These are phyloP conservation scores for Thermoascus crustaceus DNA, from an alignment of 2,329 filamentous ascomycete species.

Conservation along the genomic window DNA sequence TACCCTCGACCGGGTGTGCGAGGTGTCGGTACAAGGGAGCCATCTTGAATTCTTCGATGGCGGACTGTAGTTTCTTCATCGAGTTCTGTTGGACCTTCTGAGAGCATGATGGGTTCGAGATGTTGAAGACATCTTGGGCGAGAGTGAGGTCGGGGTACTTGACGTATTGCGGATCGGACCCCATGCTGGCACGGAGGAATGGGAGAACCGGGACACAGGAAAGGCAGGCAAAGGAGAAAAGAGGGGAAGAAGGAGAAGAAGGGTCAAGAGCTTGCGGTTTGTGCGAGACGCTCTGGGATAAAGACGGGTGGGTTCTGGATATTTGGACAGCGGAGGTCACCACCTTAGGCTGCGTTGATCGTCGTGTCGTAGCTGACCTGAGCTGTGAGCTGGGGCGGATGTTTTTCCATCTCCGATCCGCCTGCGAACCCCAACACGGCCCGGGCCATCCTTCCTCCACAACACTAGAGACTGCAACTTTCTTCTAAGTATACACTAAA, in stretches of 20 bases:
- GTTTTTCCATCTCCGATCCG: slow-evolving; percentile 21
- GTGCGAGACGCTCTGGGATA: slow-evolving; percentile 3
- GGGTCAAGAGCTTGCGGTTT: slow-evolving; percentile 3
- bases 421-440: neutral
- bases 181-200: slow-evolving; percentile 48
- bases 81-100: slow-evolving; percentile 47
- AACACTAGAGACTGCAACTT: too few relatives aligned
- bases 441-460: too few relatives aligned
- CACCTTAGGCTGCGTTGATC: slow-evolving; percentile 4
- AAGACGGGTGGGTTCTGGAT: slow-evolving; percentile 6
- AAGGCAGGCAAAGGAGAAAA: slow-evolving; percentile 1
- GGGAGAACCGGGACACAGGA: slow-evolving; percentile 9
- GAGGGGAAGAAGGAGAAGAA: slow-evolving; percentile 1
- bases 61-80: slow-evolving; percentile 54
- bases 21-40: slow-evolving; percentile 58
- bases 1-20: slow-evolving; percentile 61
- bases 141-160: slow-evolving; percentile 57
- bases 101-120: slow-evolving; percentile 53
- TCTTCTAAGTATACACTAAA: too few relatives aligned
- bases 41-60: slow-evolving; percentile 57
- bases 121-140: slow-evolving; percentile 59
- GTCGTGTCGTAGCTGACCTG: slow-evolving; percentile 20
- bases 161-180: slow-evolving; percentile 57
- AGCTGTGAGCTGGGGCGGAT: slow-evolving; percentile 30
- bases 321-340: neutral